These are phyloP conservation scores for Lanmaoa pseudosensibilis DNA, from an alignment of 768 basidiomycete genomes.

Conservation along the genomic window DNA sequence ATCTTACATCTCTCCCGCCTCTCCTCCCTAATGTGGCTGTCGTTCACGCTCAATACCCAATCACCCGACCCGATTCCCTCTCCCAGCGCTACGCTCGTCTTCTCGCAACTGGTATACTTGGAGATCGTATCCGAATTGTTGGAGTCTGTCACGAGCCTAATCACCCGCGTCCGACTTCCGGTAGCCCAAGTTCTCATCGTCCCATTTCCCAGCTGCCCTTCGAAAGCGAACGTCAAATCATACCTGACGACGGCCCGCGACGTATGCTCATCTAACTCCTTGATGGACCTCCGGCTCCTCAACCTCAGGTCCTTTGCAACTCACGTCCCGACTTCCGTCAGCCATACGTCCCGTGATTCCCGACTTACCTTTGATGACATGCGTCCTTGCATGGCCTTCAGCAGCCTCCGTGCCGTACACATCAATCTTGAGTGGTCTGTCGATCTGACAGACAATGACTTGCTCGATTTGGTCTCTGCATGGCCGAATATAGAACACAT, in stretches of 20 bases:
- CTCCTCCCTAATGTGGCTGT: neutral
- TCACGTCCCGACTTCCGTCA: neutral
- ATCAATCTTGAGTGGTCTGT: constrained; percentile 6
- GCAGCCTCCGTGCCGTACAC: neutral
- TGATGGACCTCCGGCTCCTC: constrained; percentile 2
- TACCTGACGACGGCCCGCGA: neutral
- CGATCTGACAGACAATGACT: neutral
- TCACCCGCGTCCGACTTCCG: constrained; percentile 1
- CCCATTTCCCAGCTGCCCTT: neutral
- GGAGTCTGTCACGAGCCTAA: neutral
- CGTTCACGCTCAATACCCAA: neutral
- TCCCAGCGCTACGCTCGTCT: neutral
- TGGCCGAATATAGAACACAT: constrained; percentile 9
- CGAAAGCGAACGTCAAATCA: neutral
- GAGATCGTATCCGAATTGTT: neutral
- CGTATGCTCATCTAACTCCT: neutral
- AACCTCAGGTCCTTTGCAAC: neutral
- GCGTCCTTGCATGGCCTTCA: neutral
- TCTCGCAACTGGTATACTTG: neutral
- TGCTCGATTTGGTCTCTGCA: constrained; percentile 7
- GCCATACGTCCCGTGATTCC: neutral
- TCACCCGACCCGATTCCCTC: neutral
- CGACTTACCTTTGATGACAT: neutral
- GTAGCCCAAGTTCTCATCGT: neutral
- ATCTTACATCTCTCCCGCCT: neutral